Evolutionary conservation across 208 protist genomes (phyloP).

Genomic region (Trypanosoma mega): DNA sequence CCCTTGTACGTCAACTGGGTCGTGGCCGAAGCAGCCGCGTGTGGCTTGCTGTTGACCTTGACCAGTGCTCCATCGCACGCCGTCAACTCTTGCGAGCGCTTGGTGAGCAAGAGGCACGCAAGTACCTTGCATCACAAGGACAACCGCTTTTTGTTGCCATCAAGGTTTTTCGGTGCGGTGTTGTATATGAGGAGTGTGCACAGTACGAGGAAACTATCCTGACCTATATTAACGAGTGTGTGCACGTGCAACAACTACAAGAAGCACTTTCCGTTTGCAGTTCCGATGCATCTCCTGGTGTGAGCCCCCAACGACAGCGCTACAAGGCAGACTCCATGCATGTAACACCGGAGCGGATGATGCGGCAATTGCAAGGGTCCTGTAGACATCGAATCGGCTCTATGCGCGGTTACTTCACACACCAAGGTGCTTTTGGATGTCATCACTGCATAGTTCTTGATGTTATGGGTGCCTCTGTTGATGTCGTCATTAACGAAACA

Average conservation of each 20-base stretch:
- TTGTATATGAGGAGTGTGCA: constrained; percentile 38
- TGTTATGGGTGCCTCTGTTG: constrained; percentile 90
- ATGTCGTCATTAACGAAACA: constrained; percentile 88
- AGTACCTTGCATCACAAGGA: constrained; percentile 34
- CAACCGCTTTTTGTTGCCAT: constrained; percentile 65
- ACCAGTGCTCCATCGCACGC: constrained; percentile 44
- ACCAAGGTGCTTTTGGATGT: constrained; percentile 49
- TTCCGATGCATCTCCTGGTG: neutral
- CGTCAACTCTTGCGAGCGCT: constrained; percentile 39
- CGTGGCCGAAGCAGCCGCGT: constrained; percentile 54
- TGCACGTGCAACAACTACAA: constrained; percentile 30
- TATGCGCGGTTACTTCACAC: constrained; percentile 50
- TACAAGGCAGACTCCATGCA: too few relatives aligned
- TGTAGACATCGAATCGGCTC: constrained; percentile 23
- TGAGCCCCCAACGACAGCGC: too few relatives aligned
- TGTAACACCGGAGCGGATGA: too few relatives aligned
- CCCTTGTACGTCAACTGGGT: constrained; percentile 46
- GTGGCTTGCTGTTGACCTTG: constrained; percentile 66
- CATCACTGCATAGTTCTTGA: constrained; percentile 95
- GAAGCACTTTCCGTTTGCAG: constrained; percentile 7
- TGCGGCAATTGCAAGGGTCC: too few relatives aligned
- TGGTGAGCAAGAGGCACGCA: constrained; percentile 34
- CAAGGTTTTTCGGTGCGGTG: constrained; percentile 65
- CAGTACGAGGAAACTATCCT: constrained; percentile 48
- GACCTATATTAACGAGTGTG: constrained; percentile 49